Base-by-base conservation (phyloP, 306 rosid species). In the Trifolium subterraneum region DNA sequence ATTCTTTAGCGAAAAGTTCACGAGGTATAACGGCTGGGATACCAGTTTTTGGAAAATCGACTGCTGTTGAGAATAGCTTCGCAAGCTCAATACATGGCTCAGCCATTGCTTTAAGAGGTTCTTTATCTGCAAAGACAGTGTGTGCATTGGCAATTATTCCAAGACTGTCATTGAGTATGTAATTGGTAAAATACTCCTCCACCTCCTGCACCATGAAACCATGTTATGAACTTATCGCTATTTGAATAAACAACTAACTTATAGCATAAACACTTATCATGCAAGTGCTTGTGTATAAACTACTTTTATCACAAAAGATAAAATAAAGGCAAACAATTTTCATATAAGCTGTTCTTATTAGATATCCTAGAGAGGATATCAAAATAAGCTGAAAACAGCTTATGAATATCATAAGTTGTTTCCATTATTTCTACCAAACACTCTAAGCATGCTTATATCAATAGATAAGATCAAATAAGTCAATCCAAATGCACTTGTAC, bases 41-140 rank as follows among this genome's bases (percentile, higher is more conserved):
- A 3, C 97, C 98, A 1, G 97, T 93, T 77, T 93, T 93, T 0
- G 97, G 97, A 70, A 93, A 93, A 85, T 93, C 98, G 5, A 93
- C 97, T 0, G 98, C 97, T 13, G 58, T 73, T 33, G 97, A 93
- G 55, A 86, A 86, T 23, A 90, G 70, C 77, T 61, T 78, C 13
- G 96, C 95, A 16, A 93, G 96, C 84, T 82, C 20, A 41, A 86
- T 3, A 56, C 97, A 93, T 11, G 67, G 78, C 2, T 10, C 11
- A 71, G 93, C 74, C 96, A 81, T 87, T 61, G 97, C 97, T 81
- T 89, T 89, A 1, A 0, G 0, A n/a, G 45, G 20, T 41, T 86
- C 76, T 31, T 1, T 84, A 50, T 93, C 97, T 2, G 97, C 98
- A 71, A 79, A 84, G 36, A 59, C 97, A 10, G 87, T 90, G 83